Conservation (phyloP, 805 yeast genomes). For the Nakazawaea sp. region DNA sequence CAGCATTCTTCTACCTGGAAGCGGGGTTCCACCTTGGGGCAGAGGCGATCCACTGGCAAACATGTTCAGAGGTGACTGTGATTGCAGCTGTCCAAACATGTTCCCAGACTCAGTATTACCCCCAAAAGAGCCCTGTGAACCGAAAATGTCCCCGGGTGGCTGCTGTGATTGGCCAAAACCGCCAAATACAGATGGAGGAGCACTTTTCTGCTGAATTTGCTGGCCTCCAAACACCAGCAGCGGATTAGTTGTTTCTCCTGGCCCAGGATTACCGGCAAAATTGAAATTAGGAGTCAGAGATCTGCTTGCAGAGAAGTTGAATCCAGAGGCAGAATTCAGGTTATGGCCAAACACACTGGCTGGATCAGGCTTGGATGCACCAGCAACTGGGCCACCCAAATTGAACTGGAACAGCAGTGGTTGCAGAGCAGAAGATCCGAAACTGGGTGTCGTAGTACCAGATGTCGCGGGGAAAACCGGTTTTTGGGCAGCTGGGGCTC, state of each 20-base stretch:
- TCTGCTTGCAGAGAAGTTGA: conserved; percentile 5
- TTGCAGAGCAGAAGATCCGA: not conserved
- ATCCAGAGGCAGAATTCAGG: too few relatives aligned
- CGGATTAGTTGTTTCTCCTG: too few relatives aligned
- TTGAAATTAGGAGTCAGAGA: conserved; percentile 7
- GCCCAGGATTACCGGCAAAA: not conserved
- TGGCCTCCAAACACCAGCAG: too few relatives aligned
- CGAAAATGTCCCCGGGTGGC: conserved; percentile 5
- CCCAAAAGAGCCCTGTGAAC: not conserved
- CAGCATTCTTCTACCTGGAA: conserved; percentile 4
- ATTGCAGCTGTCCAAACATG: not conserved
- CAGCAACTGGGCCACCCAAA: not conserved
- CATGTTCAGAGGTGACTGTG: not conserved
- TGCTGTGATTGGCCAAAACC: not conserved
- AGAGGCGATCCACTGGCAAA: conserved; percentile 3
- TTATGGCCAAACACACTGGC: conserved; percentile 7
- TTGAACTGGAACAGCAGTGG: not conserved
- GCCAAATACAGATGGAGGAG: not conserved
- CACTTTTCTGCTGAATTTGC: too few relatives aligned
- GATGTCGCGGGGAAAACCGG: not conserved
- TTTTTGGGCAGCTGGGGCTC: not conserved
- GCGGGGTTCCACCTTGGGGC: conserved; percentile 3
- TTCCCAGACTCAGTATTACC: not conserved
- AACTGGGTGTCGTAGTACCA: not conserved
- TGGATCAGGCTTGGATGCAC: conserved; percentile 4